Conservation (phyloP, 1,139 yeast genomes). For the Diutina rugosa region DNA sequence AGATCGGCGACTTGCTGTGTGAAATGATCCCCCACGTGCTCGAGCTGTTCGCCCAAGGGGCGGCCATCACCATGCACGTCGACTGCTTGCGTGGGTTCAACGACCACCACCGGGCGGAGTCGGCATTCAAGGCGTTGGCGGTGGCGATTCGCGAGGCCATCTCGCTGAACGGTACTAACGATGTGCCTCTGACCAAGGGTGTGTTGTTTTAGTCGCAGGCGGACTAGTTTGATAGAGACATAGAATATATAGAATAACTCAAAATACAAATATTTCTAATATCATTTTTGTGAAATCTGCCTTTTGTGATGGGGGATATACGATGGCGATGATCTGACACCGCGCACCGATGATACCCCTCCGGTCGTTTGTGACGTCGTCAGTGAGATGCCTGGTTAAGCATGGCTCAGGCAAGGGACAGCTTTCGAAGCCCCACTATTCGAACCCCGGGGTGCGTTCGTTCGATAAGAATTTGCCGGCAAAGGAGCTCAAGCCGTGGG, state of each 20-base stretch:
- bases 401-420: neutral
- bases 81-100: conserved; percentile 88
- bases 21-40: conserved; percentile 97
- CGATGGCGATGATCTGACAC: neutral
- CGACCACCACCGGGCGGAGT: conserved; percentile 93
- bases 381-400: neutral
- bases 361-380: neutral
- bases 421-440: neutral
- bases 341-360: neutral
- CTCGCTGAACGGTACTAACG: conserved; percentile 71
- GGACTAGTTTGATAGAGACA: conserved; percentile 5
- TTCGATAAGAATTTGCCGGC: neutral
- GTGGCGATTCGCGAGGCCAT: conserved; percentile 83
- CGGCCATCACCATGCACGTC: conserved; percentile 82
- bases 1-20: conserved; percentile 80
- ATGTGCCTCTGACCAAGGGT: conserved; percentile 94
- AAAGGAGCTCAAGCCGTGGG: conserved; percentile 19
- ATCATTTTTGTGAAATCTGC: neutral
- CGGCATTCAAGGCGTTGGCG: conserved; percentile 93
- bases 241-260: neutral
- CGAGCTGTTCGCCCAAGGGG: conserved; percentile 88
- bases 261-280: neutral
- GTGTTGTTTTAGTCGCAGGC: conserved; percentile 41
- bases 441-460: neutral
- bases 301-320: neutral